Conservation (phyloP, 306 rosid species). For the Quercus wislizeni region DNA sequence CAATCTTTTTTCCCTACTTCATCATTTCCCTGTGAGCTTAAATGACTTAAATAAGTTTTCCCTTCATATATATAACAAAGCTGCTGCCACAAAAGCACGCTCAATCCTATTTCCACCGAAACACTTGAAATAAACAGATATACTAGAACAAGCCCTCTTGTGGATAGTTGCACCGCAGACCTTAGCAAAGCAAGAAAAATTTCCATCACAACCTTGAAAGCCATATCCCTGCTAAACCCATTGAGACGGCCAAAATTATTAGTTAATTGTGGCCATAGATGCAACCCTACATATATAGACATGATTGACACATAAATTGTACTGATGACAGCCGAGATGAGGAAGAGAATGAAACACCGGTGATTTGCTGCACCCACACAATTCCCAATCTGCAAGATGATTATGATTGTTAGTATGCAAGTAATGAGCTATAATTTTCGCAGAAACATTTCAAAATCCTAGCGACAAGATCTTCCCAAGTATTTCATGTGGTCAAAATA, state of each 20-base stretch:
- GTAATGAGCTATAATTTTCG: background rate
- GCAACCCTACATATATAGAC: conserved; percentile 50
- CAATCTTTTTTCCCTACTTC: conserved; percentile 65
- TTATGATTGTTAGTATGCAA: conserved; percentile 21
- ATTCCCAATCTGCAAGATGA: conserved; percentile 83
- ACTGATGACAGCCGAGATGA: conserved; percentile 72
- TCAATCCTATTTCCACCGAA: conserved; percentile 69
- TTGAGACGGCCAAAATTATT: conserved; percentile 16
- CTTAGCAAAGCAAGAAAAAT: conserved; percentile 42
- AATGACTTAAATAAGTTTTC: conserved; percentile 60
- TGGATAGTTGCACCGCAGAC: conserved; percentile 58
- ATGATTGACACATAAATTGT: conserved; percentile 61
- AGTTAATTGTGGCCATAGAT: conserved; percentile 56
- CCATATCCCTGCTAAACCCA: conserved; percentile 21
- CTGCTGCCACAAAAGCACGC: conserved; percentile 90
- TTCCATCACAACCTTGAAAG: conserved; percentile 35
- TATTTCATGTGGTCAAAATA: background rate
- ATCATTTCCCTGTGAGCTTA: conserved; percentile 43
- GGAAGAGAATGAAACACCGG: conserved; percentile 74
- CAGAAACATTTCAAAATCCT: background rate
- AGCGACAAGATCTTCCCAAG: background rate
- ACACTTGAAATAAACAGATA: conserved; percentile 75
- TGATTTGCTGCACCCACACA: conserved; percentile 97
- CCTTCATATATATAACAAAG: conserved; percentile 76
- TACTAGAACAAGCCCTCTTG: conserved; percentile 68